phyloP scores from a whole-genome alignment of 352 stramenopile genomes.

The Aphanomyces euteiches region DNA sequence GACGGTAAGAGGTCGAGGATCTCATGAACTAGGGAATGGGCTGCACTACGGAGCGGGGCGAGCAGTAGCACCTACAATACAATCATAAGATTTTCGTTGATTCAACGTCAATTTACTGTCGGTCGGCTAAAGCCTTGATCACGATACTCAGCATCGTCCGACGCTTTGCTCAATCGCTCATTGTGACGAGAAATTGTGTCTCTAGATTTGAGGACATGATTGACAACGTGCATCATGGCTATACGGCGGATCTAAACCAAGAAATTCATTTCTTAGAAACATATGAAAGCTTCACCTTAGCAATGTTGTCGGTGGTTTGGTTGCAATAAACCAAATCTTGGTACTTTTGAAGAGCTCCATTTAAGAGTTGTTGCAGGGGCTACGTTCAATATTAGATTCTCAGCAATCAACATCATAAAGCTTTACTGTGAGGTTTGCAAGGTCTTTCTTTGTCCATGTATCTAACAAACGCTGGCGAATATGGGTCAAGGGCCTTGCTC shows the following conservation, averaged over 20 bases:
- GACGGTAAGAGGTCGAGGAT: constrained; percentile 58
- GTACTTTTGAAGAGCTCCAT: constrained; percentile 52
- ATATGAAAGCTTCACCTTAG: constrained; percentile 22
- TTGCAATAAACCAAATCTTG: constrained; percentile 66
- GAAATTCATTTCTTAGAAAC: background rate
- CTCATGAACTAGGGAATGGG: constrained; percentile 59
- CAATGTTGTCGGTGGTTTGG: constrained; percentile 51
- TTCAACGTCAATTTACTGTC: constrained; percentile 32
- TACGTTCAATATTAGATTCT: constrained; percentile 36
- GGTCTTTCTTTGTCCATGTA: constrained; percentile 46
- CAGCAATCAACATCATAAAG: constrained; percentile 26
- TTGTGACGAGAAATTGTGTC: constrained; percentile 71
- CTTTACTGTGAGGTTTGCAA: constrained; percentile 26
- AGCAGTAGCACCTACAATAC: constrained; percentile 46
- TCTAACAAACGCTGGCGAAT: constrained; percentile 49
- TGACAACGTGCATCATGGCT: constrained; percentile 71
- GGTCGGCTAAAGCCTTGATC: constrained; percentile 73
- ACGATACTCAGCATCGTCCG: constrained; percentile 64
- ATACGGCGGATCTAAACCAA: constrained; percentile 51
- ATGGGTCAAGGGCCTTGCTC: constrained; percentile 36
- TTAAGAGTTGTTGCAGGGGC: constrained; percentile 52
- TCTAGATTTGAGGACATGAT: constrained; percentile 70
- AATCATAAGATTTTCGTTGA: constrained; percentile 1
- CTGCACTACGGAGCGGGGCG: constrained; percentile 60
- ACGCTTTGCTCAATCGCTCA: constrained; percentile 51